Conservation (phyloP, 2,329 filamentous ascomycete species). For the Penicillium griseofulvum region DNA sequence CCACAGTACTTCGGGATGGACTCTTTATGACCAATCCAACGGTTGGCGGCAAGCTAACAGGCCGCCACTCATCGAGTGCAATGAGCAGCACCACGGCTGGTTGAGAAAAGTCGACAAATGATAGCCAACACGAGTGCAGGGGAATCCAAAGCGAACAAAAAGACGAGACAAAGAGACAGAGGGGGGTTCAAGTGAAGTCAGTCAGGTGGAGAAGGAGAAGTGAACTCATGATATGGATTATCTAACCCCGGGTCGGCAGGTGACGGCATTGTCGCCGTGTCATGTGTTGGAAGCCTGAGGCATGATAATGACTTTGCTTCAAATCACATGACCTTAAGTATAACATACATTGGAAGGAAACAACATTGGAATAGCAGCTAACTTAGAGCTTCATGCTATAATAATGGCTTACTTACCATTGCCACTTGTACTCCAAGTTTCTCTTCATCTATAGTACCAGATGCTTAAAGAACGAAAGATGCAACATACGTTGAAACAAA, state of each 20-base stretch:
- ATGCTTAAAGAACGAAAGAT: background rate
- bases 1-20: slow-evolving; percentile 16
- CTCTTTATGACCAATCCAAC: slow-evolving; percentile 34
- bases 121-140: slow-evolving; percentile 10
- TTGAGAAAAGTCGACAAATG: slow-evolving; percentile 8
- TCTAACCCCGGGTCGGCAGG: slow-evolving; percentile 10
- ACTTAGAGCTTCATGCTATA: background rate
- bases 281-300: slow-evolving; percentile 12
- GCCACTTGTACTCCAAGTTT: too few species aligned
- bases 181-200: slow-evolving; percentile 7
- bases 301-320: background rate
- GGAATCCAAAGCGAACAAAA: slow-evolving; percentile 1
- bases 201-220: slow-evolving; percentile 22
- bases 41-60: slow-evolving; percentile 29
- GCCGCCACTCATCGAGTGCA: slow-evolving; percentile 36
- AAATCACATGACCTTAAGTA: background rate
- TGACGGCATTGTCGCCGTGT: slow-evolving; percentile 15
- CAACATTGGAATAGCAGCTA: background rate
- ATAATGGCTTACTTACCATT: background rate
- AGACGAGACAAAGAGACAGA: slow-evolving; percentile 6
- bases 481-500: background rate
- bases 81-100: slow-evolving; percentile 21
- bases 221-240: slow-evolving; percentile 20
- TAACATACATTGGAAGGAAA: background rate
- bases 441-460: background rate